Percentiles rank a stretch among this genome's conserved stretches.
Conservation (phyloP, 352 stramenopile genomes). For the Pythium rhizo-oryzae region DNA sequence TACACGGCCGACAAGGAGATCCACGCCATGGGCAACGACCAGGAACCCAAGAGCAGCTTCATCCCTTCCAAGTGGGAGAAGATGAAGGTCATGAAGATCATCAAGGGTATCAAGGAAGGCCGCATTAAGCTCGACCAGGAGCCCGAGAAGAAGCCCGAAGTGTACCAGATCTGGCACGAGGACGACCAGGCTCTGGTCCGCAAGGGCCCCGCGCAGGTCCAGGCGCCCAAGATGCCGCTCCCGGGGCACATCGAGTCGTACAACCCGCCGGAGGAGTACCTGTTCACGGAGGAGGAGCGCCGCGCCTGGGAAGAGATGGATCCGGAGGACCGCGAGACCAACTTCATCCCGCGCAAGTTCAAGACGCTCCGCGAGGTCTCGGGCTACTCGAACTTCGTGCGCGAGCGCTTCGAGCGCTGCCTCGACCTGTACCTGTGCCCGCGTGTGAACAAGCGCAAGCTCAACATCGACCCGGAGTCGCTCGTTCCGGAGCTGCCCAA, state of each 20-base stretch:
- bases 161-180: constrained; percentile 94
- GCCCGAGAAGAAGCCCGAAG: constrained; percentile 90
- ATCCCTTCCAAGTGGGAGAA: constrained; percentile 97
- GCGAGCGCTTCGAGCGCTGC: constrained; percentile 99
- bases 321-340: constrained; percentile 95
- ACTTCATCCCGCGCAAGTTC: constrained; percentile 98
- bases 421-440: constrained; percentile 99
- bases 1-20: constrained; percentile 90
- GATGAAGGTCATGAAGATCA: constrained; percentile 97
- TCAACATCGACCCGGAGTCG: constrained; percentile 98
- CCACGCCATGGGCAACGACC: constrained; percentile 86
- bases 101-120: constrained; percentile 97
- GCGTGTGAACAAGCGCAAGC: constrained; percentile 93
- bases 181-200: constrained; percentile 87
- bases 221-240: constrained; percentile 97
- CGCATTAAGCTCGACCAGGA: constrained; percentile 93
- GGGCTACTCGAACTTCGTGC: constrained; percentile 96
- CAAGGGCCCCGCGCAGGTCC: constrained; percentile 96
- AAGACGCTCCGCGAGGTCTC: constrained; percentile 96
- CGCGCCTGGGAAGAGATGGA: constrained; percentile 96
- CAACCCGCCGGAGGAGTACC: constrained; percentile 98
- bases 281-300: constrained; percentile 97
- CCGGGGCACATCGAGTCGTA: constrained; percentile 99
- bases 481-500: constrained; percentile 97
- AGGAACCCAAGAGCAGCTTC: constrained; percentile 94